phyloP scores from a whole-genome alignment of 164 flowering plant species.

The Protea cynaroides region DNA sequence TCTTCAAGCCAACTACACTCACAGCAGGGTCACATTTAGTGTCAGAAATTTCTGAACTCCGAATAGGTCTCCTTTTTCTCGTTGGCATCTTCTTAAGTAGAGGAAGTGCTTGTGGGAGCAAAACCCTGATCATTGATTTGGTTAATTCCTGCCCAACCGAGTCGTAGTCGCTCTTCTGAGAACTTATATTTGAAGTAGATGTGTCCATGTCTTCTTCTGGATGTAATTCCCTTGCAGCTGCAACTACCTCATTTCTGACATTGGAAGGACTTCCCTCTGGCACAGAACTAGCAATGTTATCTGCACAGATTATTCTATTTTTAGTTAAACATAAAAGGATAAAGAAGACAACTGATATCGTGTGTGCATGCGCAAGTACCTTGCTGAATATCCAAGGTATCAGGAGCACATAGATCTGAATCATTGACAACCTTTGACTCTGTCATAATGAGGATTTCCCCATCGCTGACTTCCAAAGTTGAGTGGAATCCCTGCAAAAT shows the following conservation, averaged over 20 bases:
- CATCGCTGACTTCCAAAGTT: constrained; percentile 16
- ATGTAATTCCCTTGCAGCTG: constrained; percentile 22
- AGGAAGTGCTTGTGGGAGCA: constrained; percentile 94
- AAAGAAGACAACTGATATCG: neutral
- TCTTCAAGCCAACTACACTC: constrained; percentile 10
- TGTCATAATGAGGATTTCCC: constrained; percentile 12
- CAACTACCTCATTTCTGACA: constrained; percentile 18
- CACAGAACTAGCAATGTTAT: constrained; percentile 20
- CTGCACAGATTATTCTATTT: constrained; percentile 23
- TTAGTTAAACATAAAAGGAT: neutral
- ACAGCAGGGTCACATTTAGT: neutral
- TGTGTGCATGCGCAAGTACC: constrained; percentile 31
- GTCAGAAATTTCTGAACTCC: constrained; percentile 13
- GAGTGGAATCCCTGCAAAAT: constrained; percentile 12
- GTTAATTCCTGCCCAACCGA: constrained; percentile 62
- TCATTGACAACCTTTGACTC: constrained; percentile 15
- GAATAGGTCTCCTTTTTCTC: constrained; percentile 28
- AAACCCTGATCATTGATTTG: constrained; percentile 74
- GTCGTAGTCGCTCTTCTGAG: constrained; percentile 58
- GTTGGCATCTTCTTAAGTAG: constrained; percentile 48
- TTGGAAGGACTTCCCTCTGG: constrained; percentile 13
- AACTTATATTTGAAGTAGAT: constrained; percentile 26
- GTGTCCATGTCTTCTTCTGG: constrained; percentile 33
- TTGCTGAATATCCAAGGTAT: constrained; percentile 42
- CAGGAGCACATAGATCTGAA: constrained; percentile 43